phyloP scores from a whole-genome alignment of 1,139 yeast genomes.

The Suhomyces panamericanus region DNA sequence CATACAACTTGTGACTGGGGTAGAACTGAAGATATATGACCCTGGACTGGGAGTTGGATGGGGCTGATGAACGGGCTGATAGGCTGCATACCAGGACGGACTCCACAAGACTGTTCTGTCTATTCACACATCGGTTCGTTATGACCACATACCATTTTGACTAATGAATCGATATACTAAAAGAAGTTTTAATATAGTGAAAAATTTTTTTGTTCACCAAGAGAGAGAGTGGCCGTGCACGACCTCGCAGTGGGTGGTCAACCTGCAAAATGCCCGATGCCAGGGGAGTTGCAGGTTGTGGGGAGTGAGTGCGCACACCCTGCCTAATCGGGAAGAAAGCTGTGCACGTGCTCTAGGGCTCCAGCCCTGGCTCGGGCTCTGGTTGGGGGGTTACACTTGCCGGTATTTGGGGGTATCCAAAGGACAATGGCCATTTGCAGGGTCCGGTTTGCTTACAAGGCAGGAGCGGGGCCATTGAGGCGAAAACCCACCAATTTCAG shows the following conservation, averaged over 20 bases:
- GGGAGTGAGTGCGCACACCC: background rate
- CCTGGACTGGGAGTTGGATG: too few relatives aligned
- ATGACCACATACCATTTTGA: conserved; percentile 26
- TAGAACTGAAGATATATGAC: too few relatives aligned
- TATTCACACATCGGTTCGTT: conserved; percentile 1
- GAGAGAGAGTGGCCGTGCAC: conserved; percentile 9
- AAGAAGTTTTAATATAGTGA: conserved; percentile 16
- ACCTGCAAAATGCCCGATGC: conserved; percentile 3
- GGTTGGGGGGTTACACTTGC: background rate
- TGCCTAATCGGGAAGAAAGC: background rate
- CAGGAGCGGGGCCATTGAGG: too few relatives aligned
- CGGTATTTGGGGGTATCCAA: too few relatives aligned
- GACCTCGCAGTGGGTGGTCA: conserved; percentile 5
- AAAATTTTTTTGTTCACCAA: conserved; percentile 17
- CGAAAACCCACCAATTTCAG: too few relatives aligned
- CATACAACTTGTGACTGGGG: too few relatives aligned
- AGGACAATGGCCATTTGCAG: background rate
- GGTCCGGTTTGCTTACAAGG: background rate
- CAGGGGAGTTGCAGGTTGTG: conserved; percentile 7
- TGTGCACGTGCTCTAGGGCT: conserved; percentile 13
- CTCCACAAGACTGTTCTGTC: background rate
- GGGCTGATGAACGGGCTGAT: background rate
- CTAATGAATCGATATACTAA: conserved; percentile 20
- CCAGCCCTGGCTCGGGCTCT: conserved; percentile 9
- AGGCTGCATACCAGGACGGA: too few relatives aligned